Evolutionary conservation across 495 filamentous ascomycete genomes (phyloP).

Genomic region (Podospora comata): DNA sequence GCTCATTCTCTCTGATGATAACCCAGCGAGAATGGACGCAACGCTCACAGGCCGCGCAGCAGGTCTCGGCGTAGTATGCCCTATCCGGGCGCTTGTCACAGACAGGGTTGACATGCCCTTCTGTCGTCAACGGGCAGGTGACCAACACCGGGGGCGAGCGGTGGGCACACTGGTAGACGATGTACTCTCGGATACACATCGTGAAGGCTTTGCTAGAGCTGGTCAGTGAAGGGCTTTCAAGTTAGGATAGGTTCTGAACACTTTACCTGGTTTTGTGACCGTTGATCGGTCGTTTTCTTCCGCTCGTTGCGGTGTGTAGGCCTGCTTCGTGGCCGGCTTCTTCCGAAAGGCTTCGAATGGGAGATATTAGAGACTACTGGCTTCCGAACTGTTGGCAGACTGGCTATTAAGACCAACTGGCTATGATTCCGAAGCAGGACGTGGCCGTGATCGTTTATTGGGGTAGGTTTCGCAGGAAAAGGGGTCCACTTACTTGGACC

Average conservation of each 20-base stretch:
- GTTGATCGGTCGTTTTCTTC: too few relatives aligned
- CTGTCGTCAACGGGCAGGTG: constrained; percentile 43
- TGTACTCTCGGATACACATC: constrained; percentile 45
- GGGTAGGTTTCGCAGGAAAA: too few relatives aligned
- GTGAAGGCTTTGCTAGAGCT: constrained; percentile 3
- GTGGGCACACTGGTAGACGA: constrained; percentile 48
- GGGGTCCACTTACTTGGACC: too few relatives aligned
- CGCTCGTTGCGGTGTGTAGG: too few relatives aligned
- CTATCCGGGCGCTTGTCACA: constrained; percentile 31
- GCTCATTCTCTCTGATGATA: constrained; percentile 42
- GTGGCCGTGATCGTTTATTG: too few relatives aligned
- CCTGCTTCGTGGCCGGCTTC: too few relatives aligned
- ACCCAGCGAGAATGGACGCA: constrained; percentile 40
- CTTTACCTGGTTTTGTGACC: too few relatives aligned
- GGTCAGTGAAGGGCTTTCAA: neutral
- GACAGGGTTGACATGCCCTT: constrained; percentile 31
- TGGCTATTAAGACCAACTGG: too few relatives aligned
- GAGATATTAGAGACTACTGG: too few relatives aligned
- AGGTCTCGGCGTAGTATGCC: constrained; percentile 30
- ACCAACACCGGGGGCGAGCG: constrained; percentile 36
- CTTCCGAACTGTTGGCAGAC: too few relatives aligned
- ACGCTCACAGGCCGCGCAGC: constrained; percentile 41
- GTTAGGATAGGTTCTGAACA: neutral
- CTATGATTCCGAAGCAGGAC: too few relatives aligned
- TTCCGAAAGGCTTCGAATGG: too few relatives aligned